Conservation (phyloP, 805 yeast genomes). For the Hanseniaspora vineae region DNA sequence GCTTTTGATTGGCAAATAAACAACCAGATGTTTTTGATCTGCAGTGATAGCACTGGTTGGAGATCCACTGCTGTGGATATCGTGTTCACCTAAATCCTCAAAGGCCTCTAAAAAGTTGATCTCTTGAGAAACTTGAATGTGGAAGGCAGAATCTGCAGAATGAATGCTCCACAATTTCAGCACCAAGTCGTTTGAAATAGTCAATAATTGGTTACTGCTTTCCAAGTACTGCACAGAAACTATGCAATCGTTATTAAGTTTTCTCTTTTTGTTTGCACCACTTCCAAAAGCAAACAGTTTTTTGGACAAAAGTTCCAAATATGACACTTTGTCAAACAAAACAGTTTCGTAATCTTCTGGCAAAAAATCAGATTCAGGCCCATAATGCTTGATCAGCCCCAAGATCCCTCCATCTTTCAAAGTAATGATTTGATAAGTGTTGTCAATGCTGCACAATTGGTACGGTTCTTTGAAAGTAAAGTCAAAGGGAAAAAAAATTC, state of each 20-base stretch:
- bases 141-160: not conserved
- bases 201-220: not conserved
- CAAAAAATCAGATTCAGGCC: constrained; percentile 8
- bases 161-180: constrained; percentile 14
- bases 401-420: constrained; percentile 70
- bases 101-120: not conserved
- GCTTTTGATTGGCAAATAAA: constrained; percentile 31
- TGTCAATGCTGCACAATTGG: constrained; percentile 33
- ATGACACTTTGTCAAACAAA: constrained; percentile 45
- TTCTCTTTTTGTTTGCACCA: constrained; percentile 4
- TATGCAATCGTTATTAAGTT: constrained; percentile 1
- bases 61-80: not conserved
- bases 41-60: not conserved
- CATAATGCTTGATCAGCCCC: constrained; percentile 27
- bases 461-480: constrained; percentile 47
- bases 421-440: constrained; percentile 38
- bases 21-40: constrained; percentile 16
- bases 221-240: not conserved
- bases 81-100: not conserved
- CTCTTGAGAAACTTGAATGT: not conserved
- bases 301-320: constrained; percentile 25
- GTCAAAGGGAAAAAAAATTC: constrained; percentile 53
- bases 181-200: not conserved
- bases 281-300: constrained; percentile 9
- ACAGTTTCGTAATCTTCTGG: constrained; percentile 25